Base-by-base conservation (phyloP, 2,329 filamentous ascomycete genomes). In the Colletotrichum sp. region DNA sequence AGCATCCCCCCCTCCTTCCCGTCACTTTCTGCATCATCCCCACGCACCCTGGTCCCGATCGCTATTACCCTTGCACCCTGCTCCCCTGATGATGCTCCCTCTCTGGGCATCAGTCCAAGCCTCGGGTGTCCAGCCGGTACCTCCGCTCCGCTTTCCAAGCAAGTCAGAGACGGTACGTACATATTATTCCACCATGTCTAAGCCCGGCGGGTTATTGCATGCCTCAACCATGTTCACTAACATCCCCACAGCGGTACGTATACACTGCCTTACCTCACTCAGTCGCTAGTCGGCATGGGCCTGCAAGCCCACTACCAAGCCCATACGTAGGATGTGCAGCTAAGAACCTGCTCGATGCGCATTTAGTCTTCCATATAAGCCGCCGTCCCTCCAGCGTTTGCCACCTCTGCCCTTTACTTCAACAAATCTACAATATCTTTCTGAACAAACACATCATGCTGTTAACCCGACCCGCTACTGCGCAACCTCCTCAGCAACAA, bases 361-460 rank as follows among this genome's bases (percentile, higher is more conserved):
- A 34, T 60, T 70, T 65, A 34, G 58, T 71, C 70, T 70, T 70
- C 48, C 71, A 70, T 76, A 76, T 75, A 74, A 75, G 60, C 65
- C 55, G 52, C 43, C 66, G 28, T 55, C 75, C 75, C 66, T 70
- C 71, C 71, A 15, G 25, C 16, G 62, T 74, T 76, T 74, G 75
- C 75, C 75, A 76, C 75, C 10, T 34, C 9, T 16, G 1, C 9
- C 32, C 56, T 22, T 56, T 18, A 10, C 55, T 56, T 27, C 25
- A 43, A 25, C 27, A 67, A 72, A 70, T 43, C 48, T 66, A 52
- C 22, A 52, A 58, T 39, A 58, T 70, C 58, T 25, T 43, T 32
- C 39, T 62, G 9, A 43, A 55, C 27, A 28, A 55, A n/a, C 71
- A 74, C 75, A 76, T 18, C 60, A 76, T 76, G 75, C 71, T 76